Conservation (phyloP, 768 basidiomycete species). For the Wakefieldia striispora region DNA sequence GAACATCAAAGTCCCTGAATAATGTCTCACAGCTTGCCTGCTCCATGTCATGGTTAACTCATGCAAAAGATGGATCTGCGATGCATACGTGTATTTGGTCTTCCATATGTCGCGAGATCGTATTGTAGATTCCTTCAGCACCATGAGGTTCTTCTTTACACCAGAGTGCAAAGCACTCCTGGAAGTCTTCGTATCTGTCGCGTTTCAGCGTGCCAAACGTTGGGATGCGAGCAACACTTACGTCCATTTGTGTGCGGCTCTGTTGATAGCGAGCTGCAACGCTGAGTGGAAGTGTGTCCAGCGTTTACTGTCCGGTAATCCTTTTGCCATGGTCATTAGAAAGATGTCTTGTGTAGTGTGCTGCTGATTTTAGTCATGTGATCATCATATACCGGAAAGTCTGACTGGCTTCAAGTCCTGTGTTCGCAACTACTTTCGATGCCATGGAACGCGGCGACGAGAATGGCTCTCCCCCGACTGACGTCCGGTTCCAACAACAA, state of each 20-base stretch:
- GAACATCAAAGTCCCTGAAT: constrained; percentile 66
- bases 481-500: constrained; percentile 23
- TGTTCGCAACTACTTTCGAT: constrained; percentile 3
- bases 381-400: background rate
- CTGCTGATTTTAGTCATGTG: constrained; percentile 20
- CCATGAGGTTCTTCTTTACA: constrained; percentile 66
- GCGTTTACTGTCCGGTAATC: constrained; percentile 39
- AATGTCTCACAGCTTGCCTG: constrained; percentile 67
- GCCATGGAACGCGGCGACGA: constrained; percentile 33
- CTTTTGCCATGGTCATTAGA: constrained; percentile 17
- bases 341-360: background rate
- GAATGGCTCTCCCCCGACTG: constrained; percentile 9
- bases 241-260: constrained; percentile 55
- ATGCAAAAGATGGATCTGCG: background rate
- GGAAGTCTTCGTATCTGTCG: constrained; percentile 48
- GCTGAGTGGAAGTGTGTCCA: constrained; percentile 53
- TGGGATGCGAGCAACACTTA: constrained; percentile 25
- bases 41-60: background rate
- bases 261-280: constrained; percentile 50
- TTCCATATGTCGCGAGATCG: constrained; percentile 71
- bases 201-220: background rate
- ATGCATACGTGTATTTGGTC: constrained; percentile 46
- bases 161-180: constrained; percentile 65
- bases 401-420: background rate
- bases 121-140: constrained; percentile 57